Evolutionary conservation across 495 filamentous ascomycete genomes (phyloP).

Genomic region (Astrocystis sublimbata): DNA sequence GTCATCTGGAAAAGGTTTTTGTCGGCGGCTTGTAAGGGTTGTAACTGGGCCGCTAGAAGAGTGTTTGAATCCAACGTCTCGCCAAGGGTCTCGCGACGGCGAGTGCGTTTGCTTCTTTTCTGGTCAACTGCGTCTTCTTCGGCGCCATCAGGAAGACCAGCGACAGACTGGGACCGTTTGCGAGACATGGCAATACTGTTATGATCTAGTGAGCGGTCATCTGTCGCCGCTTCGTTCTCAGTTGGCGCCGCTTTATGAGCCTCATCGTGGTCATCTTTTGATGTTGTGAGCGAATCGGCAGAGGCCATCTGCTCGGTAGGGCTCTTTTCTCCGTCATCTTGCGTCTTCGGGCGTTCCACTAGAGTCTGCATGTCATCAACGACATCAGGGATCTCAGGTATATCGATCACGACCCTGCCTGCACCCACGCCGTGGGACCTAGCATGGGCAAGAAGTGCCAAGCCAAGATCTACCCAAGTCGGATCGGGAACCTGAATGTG

Average conservation of each 20-base stretch:
- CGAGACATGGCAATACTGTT: slow-evolving; percentile 41
- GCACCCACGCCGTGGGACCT: slow-evolving; percentile 28
- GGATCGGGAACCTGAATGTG: slow-evolving; percentile 30
- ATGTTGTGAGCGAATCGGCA: slow-evolving; percentile 10
- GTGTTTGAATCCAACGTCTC: slow-evolving; percentile 69
- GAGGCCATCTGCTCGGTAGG: slow-evolving; percentile 3
- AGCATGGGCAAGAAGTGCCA: slow-evolving; percentile 36
- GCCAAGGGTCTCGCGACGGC: slow-evolving; percentile 75
- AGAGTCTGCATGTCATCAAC: slow-evolving; percentile 42
- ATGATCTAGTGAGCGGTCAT: slow-evolving; percentile 35
- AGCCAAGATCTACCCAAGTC: slow-evolving; percentile 48
- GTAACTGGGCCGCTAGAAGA: slow-evolving; percentile 69
- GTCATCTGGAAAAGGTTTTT: slow-evolving; percentile 72
- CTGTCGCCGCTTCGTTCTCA: slow-evolving; percentile 20
- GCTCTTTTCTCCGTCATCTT: slow-evolving; percentile 18
- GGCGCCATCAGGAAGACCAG: slow-evolving; percentile 55
- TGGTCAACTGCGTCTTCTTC: slow-evolving; percentile 63
- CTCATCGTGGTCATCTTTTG: slow-evolving; percentile 28
- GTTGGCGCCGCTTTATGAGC: slow-evolving; percentile 22
- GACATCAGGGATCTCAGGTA: slow-evolving; percentile 36
- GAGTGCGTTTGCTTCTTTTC: slow-evolving; percentile 79
- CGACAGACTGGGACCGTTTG: slow-evolving; percentile 66
- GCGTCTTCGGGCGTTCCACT: slow-evolving; percentile 30
- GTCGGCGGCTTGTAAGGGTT: slow-evolving; percentile 68
- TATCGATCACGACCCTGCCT: slow-evolving; percentile 5